These are phyloP conservation scores for Agaricus blazei DNA, from an alignment of 768 basidiomycete species.

Conservation along the genomic window DNA sequence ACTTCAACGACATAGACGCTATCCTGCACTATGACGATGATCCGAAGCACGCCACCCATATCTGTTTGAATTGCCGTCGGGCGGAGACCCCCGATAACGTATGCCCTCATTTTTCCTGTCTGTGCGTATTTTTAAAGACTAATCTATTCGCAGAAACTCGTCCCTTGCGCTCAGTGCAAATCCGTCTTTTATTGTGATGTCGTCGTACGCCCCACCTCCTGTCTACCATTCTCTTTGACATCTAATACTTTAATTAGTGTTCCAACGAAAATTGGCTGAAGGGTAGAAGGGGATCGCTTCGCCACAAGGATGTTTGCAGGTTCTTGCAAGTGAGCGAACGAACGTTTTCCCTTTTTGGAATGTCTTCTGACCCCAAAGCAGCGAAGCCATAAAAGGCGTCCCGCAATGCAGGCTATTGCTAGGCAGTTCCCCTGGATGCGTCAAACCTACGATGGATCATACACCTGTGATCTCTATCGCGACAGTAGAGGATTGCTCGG, in stretches of 20 bases:
- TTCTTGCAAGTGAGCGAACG: not conserved
- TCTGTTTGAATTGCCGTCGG: slow-evolving; percentile 9
- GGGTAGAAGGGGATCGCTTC: not conserved
- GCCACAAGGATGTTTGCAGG: slow-evolving; percentile 4
- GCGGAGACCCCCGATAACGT: slow-evolving; percentile 4
- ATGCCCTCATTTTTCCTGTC: not conserved
- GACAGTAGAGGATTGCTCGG: slow-evolving; percentile 25
- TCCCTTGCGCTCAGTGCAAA: slow-evolving; percentile 8
- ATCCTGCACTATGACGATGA: slow-evolving; percentile 9
- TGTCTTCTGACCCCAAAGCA: not conserved
- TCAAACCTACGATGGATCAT: slow-evolving; percentile 12
- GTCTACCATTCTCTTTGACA: not conserved
- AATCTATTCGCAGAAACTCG: slow-evolving; percentile 1
- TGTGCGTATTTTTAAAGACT: not conserved
- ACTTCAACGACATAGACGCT: slow-evolving; percentile 1
- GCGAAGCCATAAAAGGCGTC: slow-evolving; percentile 4
- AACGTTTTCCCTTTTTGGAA: not conserved
- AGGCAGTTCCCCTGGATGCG: slow-evolving; percentile 21
- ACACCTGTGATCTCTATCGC: slow-evolving; percentile 12
- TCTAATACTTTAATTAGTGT: not conserved
- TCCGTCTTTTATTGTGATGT: slow-evolving; percentile 9
- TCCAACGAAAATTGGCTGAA: slow-evolving; percentile 6
- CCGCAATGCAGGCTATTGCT: slow-evolving; percentile 15
- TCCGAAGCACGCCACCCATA: slow-evolving; percentile 2
- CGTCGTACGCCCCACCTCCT: not conserved